These are phyloP conservation scores for Microbotryomycetes sp. DNA, from an alignment of 1,284 basidiomycete species.

Conservation along the genomic window DNA sequence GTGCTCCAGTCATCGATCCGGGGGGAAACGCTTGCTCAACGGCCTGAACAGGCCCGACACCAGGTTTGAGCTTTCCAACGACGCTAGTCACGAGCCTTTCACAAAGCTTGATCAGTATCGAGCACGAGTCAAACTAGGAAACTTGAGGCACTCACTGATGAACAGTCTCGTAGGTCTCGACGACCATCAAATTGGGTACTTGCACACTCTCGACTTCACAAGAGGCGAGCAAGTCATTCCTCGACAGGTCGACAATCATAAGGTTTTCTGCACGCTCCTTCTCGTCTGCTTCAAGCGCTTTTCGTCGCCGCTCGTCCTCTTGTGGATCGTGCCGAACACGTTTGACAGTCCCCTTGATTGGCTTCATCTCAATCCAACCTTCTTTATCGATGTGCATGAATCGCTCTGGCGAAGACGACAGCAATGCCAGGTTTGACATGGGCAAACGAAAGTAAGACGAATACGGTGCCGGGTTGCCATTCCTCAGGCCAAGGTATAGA, in stretches of 20 bases:
- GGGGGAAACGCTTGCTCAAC: slow-evolving; percentile 76
- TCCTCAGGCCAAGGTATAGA: slow-evolving; percentile 52
- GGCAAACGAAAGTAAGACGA: slow-evolving; percentile 70
- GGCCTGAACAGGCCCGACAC: slow-evolving; percentile 58
- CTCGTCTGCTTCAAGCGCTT: slow-evolving; percentile 58
- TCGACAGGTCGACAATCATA: slow-evolving; percentile 97
- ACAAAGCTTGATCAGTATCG: background rate
- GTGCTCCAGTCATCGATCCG: slow-evolving; percentile 96
- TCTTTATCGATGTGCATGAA: slow-evolving; percentile 76
- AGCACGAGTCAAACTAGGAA: background rate
- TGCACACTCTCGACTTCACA: slow-evolving; percentile 62
- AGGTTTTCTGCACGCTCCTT: slow-evolving; percentile 97
- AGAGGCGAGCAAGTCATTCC: slow-evolving; percentile 75
- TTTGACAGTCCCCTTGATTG: slow-evolving; percentile 78
- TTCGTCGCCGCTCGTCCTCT: slow-evolving; percentile 41
- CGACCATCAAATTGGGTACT: slow-evolving; percentile 76
- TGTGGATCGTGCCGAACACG: slow-evolving; percentile 3
- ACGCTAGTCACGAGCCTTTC: slow-evolving; percentile 77
- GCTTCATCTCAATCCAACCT: slow-evolving; percentile 71
- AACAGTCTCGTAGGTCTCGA: slow-evolving; percentile 90
- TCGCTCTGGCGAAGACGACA: slow-evolving; percentile 80
- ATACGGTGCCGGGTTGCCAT: slow-evolving; percentile 83
- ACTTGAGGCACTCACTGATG: slow-evolving; percentile 54
- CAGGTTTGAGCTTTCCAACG: slow-evolving; percentile 52
- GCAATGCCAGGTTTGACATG: slow-evolving; percentile 57